A percentile compares a stretch with the other conserved stretches of the same genome.
Evolutionary conservation across 495 filamentous ascomycete species (phyloP).

Genomic region (Neurospora terricola): DNA sequence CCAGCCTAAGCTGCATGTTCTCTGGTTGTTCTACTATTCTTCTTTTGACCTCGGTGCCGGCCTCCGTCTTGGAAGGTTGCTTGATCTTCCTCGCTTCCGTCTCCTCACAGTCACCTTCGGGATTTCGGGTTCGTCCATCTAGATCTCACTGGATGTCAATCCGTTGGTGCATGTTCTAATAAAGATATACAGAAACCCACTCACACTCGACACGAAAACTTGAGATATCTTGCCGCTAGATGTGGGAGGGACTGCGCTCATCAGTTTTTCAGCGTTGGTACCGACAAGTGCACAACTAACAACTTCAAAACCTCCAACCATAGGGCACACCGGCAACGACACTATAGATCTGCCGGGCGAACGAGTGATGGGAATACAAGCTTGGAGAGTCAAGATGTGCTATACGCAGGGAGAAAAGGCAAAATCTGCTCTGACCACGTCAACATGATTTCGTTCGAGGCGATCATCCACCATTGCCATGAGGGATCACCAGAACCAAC

Average conservation of each 20-base stretch:
- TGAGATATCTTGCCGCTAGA: not conserved
- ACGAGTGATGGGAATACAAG: not conserved
- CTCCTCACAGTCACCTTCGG: not conserved
- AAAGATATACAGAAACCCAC: not conserved
- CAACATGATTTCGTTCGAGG: not conserved
- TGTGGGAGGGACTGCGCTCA: not conserved
- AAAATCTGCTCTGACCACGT: not conserved
- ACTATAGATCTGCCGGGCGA: not conserved
- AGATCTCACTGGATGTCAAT: not conserved
- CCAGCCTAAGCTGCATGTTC: not conserved
- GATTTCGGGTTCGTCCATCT: not conserved
- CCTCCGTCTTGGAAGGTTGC: not conserved
- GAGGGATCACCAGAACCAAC: not conserved
- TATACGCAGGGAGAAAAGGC: not conserved
- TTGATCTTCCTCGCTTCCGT: not conserved
- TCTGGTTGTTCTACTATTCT: not conserved
- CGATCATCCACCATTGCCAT: too few relatives aligned
- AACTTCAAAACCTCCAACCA: not conserved
- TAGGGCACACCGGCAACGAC: not conserved
- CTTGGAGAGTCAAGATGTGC: not conserved
- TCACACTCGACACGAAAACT: not conserved
- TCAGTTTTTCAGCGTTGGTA: not conserved
- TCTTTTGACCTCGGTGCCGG: not conserved
- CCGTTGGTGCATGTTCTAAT: not conserved
- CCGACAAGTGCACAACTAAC: not conserved